Percentiles rank a stretch among this genome's conserved stretches.
Evolutionary conservation across 192 early-diverging fungal species (phyloP).

Genomic region (Dissophora globulifera): DNA sequence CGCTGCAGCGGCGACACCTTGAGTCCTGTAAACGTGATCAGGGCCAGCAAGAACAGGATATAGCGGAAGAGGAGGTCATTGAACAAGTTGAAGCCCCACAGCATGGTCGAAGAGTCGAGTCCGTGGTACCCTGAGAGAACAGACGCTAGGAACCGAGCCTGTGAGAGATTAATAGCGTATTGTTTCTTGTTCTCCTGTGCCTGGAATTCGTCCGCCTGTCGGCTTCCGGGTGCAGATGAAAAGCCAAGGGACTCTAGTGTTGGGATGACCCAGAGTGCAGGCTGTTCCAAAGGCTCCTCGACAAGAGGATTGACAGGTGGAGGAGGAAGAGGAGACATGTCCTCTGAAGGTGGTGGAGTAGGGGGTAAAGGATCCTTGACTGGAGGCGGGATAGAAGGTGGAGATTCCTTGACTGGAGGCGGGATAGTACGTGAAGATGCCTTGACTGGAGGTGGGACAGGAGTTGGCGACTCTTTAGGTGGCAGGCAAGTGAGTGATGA

Average conservation of each 20-base stretch:
- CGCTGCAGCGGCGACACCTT: constrained; percentile 43
- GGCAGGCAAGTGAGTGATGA: background rate
- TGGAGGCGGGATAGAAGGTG: too few relatives aligned
- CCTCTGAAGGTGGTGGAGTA: too few relatives aligned
- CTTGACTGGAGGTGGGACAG: too few relatives aligned
- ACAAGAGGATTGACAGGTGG: background rate
- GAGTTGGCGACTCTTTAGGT: too few relatives aligned
- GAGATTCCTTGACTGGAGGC: too few relatives aligned
- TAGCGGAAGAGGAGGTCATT: constrained; percentile 50
- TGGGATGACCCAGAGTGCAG: constrained; percentile 35
- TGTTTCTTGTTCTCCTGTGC: background rate
- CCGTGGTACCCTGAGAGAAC: constrained; percentile 28
- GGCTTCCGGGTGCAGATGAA: background rate
- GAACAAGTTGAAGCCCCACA: constrained; percentile 44
- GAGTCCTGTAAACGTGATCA: constrained; percentile 39
- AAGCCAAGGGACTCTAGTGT: constrained; percentile 14
- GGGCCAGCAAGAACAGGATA: constrained; percentile 40
- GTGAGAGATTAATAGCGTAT: constrained; percentile 38
- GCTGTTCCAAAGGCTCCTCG: constrained; percentile 2
- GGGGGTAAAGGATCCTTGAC: too few relatives aligned
- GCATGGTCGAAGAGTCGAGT: constrained; percentile 23
- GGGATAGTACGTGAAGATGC: too few relatives aligned
- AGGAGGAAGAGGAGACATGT: too few relatives aligned
- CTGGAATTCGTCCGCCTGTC: background rate
- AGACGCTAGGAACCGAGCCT: constrained; percentile 5